Conservation (phyloP, 2,329 filamentous ascomycete genomes). For the Cyphellophora europaea region DNA sequence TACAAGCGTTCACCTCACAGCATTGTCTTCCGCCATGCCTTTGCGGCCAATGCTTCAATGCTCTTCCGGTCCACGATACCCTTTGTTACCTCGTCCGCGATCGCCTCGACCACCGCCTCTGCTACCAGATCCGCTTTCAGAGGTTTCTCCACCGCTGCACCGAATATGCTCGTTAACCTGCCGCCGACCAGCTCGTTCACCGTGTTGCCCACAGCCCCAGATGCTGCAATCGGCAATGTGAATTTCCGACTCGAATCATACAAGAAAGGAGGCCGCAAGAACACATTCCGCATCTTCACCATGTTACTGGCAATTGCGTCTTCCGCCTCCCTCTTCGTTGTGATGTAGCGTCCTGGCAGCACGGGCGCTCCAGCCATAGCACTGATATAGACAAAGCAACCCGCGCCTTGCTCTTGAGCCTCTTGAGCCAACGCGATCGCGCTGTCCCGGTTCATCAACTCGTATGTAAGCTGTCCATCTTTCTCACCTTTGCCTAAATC, state of each 20-base stretch:
- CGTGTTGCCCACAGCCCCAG: constrained; percentile 63
- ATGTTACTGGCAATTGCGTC: constrained; percentile 62
- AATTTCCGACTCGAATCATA: constrained; percentile 75
- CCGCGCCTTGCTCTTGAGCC: constrained; percentile 51
- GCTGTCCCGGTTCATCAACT: constrained; percentile 78
- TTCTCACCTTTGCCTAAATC: constrained; percentile 54
- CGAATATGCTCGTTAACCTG: constrained; percentile 66
- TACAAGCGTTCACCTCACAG: constrained; percentile 41
- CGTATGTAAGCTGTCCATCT: constrained; percentile 79
- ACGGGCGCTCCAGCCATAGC: constrained; percentile 79
- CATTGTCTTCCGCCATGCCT: constrained; percentile 86
- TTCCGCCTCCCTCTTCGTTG: constrained; percentile 87
- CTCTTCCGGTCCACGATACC: constrained; percentile 69
- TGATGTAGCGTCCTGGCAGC: constrained; percentile 75
- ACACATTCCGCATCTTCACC: constrained; percentile 66
- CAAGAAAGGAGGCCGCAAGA: constrained; percentile 77
- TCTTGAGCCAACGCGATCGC: constrained; percentile 77
- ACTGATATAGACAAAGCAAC: constrained; percentile 73
- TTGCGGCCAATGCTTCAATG: constrained; percentile 72
- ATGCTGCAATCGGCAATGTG: constrained; percentile 74
- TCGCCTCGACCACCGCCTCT: constrained; percentile 79
- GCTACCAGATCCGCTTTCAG: constrained; percentile 80
- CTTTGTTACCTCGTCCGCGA: constrained; percentile 61
- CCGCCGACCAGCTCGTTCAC: constrained; percentile 73
- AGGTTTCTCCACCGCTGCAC: constrained; percentile 74